These are phyloP conservation scores for grape (Vitis vinifera) DNA, from an alignment of 164 flowering plant species.

Conservation along the genomic window DNA sequence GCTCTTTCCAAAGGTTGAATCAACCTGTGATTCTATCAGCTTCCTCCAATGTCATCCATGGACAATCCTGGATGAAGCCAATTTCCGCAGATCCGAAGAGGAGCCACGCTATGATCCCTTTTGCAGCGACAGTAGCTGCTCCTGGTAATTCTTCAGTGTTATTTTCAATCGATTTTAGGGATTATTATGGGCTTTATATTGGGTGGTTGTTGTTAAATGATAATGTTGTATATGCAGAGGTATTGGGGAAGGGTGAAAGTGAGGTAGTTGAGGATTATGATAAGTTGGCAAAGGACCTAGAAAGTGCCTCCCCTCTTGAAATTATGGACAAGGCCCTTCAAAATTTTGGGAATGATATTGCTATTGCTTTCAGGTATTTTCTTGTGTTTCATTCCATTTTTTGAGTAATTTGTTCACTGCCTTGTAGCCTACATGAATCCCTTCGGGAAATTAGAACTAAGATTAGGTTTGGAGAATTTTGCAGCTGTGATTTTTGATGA, in stretches of 20 bases:
- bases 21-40: slow-evolving; percentile 11
- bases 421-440: too few species aligned
- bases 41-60: slow-evolving; percentile 17
- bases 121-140: slow-evolving; percentile 39
- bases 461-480: too few species aligned
- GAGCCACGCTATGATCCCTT: slow-evolving; percentile 42
- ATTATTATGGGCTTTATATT: background rate
- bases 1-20: slow-evolving; percentile 30
- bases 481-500: background rate
- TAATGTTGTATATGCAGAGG: background rate
- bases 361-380: background rate
- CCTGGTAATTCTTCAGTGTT: slow-evolving; percentile 37
- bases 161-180: background rate
- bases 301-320: slow-evolving; percentile 75
- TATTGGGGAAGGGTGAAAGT: slow-evolving; percentile 9
- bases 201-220: background rate
- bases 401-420: too few species aligned
- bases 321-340: slow-evolving; percentile 51
- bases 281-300: slow-evolving; percentile 56
- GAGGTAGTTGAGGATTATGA: slow-evolving; percentile 52
- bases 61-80: slow-evolving; percentile 35
- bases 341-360: slow-evolving; percentile 44
- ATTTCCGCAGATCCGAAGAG: slow-evolving; percentile 42
- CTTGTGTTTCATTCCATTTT: background rate
- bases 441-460: background rate